Conservation (phyloP, 306 rosid genomes). For the Psophocarpus tetragonolobus region DNA sequence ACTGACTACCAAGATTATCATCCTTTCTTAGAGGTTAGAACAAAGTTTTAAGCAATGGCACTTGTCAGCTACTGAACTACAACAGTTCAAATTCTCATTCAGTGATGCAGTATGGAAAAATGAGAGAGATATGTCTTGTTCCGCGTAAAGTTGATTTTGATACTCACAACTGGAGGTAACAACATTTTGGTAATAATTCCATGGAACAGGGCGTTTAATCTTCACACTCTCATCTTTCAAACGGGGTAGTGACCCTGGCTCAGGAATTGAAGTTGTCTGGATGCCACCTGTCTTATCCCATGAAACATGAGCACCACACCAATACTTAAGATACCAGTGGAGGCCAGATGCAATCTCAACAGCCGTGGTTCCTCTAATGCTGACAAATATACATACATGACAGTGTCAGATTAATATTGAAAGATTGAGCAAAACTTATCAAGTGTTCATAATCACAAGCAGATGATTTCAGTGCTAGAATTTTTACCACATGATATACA, state of each 20-base stretch:
- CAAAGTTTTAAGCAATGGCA: constrained; percentile 6
- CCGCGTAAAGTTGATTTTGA: constrained; percentile 11
- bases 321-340: constrained; percentile 92
- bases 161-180: constrained; percentile 96
- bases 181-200: constrained; percentile 97
- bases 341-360: constrained; percentile 91
- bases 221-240: constrained; percentile 57
- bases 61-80: constrained; percentile 20
- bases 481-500: neutral
- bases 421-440: neutral
- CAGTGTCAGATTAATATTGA: constrained; percentile 18
- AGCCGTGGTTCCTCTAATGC: constrained; percentile 82
- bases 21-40: neutral
- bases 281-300: constrained; percentile 95
- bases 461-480: neutral
- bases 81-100: constrained; percentile 17
- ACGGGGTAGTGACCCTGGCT: constrained; percentile 77
- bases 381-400: constrained; percentile 37
- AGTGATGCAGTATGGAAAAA: neutral
- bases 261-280: constrained; percentile 77
- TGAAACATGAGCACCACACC: constrained; percentile 90
- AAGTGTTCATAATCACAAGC: constrained; percentile 10
- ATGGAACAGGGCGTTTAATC: constrained; percentile 79
- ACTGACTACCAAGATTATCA: neutral
- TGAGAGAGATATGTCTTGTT: neutral